phyloP scores from a whole-genome alignment of 2,329 filamentous ascomycete genomes.

The Aspergillus quadrilineatus region DNA sequence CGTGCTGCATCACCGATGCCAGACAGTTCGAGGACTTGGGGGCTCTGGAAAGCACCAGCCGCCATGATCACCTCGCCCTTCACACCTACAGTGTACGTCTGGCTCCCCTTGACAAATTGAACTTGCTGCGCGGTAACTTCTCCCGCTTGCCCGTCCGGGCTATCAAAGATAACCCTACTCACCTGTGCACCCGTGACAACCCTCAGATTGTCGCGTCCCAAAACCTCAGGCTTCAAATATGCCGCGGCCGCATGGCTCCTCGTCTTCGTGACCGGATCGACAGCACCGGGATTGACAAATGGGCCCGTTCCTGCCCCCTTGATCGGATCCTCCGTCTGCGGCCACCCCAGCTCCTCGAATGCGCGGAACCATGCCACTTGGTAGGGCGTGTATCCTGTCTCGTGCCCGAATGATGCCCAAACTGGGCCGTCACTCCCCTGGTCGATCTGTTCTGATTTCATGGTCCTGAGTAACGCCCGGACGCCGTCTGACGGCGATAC shows the following conservation, averaged over 20 bases:
- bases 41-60: slow-evolving; percentile 58
- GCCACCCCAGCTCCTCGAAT: slow-evolving; percentile 17
- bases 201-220: slow-evolving; percentile 45
- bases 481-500: slow-evolving; percentile 19
- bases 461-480: background rate
- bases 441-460: slow-evolving; percentile 23
- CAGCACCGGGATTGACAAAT: slow-evolving; percentile 15
- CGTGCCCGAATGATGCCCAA: slow-evolving; percentile 20
- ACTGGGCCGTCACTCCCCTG: slow-evolving; percentile 24
- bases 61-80: slow-evolving; percentile 58
- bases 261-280: slow-evolving; percentile 17
- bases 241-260: slow-evolving; percentile 20
- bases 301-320: slow-evolving; percentile 14
- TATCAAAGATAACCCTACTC: slow-evolving; percentile 44
- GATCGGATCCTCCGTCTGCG: slow-evolving; percentile 19
- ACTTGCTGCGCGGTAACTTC: slow-evolving; percentile 20
- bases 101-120: slow-evolving; percentile 22
- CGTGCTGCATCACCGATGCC: slow-evolving; percentile 55
- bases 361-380: slow-evolving; percentile 18
- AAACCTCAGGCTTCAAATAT: slow-evolving; percentile 29
- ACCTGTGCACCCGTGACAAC: slow-evolving; percentile 50
- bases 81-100: slow-evolving; percentile 27
- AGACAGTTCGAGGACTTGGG: slow-evolving; percentile 59
- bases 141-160: slow-evolving; percentile 21
- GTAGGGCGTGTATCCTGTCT: slow-evolving; percentile 17